Evolutionary conservation across 805 yeast genomes (phyloP), one percentile per base, ranked within the genome.

Genomic region (Ogataea populi-albae): DNA sequence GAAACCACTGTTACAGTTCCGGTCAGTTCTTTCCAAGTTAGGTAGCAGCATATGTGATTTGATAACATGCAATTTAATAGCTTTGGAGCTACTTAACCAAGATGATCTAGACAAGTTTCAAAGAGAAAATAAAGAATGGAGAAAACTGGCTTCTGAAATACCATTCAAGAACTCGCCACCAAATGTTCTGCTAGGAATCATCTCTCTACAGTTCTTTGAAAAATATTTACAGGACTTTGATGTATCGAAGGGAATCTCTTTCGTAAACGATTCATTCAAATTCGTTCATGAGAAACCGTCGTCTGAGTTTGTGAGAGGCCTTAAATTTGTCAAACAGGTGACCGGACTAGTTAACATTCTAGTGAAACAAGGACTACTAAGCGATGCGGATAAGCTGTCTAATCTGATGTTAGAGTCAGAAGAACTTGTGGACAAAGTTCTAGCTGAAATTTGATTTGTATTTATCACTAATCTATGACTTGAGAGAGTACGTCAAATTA

Each of bases 161-260:
- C 95, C 95, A 8, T 86, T 84, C 51, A 71, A 66, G 39, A 56
- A 54, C 18, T 64, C 66, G 26, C 57, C 76, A 21, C 81, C 85
- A 40, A 81, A 71, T 50, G 77, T 86, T 1, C 63, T 83, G 10
- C 55, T 79, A 49, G 91, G 85, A 6, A 68, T 82, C 8, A 65
- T 81, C 3, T 63, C 73, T 5, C 78, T 77, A 49, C 62, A 73
- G 14, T 76, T 71, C 46, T 68, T 77, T 27, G 78, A 73, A 38
- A 25, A 33, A 0, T 52, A 48, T 32, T 30, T 47, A 10, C 34
- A 35, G 15, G 51, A 51, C 11, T 19, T 39, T 18, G 43, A 48
- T 15, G 12, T 45, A 3, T 34, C 34, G 11, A 46, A 43, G 23
- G 37, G 46, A 1, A 27, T 47, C 6, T 20, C 40, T n/a, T 30